Evolutionary conservation across 371 early-diverging fungal genomes (phyloP).

Genomic region (Mortierella polycephala): DNA sequence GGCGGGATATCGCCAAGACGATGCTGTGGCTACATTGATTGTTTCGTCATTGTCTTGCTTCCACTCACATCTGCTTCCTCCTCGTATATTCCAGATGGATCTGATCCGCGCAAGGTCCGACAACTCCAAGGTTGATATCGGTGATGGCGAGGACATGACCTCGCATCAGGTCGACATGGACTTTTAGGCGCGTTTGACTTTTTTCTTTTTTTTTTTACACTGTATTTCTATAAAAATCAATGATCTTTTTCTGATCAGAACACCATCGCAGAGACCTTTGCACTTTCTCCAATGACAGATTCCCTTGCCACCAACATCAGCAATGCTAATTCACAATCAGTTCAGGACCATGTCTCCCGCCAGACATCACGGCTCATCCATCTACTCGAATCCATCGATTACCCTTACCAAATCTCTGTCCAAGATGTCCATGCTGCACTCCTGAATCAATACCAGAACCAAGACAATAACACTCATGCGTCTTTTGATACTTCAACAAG

Average conservation of each 20-base stretch:
- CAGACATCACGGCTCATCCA: slow-evolving; percentile 14
- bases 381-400: slow-evolving; percentile 27
- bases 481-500: neutral
- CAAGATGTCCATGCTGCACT: slow-evolving; percentile 14
- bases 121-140: slow-evolving; percentile 36
- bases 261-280: too few species aligned
- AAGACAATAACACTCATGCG: neutral
- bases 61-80: neutral
- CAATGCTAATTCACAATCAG: too few species aligned
- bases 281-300: too few species aligned
- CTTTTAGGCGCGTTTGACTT: slow-evolving; percentile 16
- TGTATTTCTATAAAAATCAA: too few species aligned
- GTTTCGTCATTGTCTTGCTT: neutral
- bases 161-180: slow-evolving; percentile 54
- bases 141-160: slow-evolving; percentile 48
- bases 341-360: slow-evolving; percentile 12
- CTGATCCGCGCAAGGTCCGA: slow-evolving; percentile 50
- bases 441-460: neutral
- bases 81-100: slow-evolving; percentile 36
- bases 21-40: too few species aligned
- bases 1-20: too few species aligned
- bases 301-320: neutral
- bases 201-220: neutral
- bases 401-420: slow-evolving; percentile 25
- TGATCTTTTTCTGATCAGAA: too few species aligned